Evolutionary conservation across 768 basidiomycete genomes (phyloP).

Genomic region (Mycena latifolia): DNA sequence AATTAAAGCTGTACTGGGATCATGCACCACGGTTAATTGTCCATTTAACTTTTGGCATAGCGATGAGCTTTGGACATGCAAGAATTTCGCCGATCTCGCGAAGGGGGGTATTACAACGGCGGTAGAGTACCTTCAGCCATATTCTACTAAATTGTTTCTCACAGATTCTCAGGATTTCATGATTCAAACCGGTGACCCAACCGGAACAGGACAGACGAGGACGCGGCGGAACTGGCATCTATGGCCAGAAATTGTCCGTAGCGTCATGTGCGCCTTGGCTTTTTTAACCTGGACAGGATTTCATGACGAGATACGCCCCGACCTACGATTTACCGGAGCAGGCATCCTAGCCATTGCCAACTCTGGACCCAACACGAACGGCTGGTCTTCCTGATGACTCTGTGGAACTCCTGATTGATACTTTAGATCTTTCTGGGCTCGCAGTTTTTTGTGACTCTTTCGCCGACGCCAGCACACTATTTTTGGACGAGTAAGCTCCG

Average conservation of each 20-base stretch:
- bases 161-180: slow-evolving; percentile 82
- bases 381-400: slow-evolving; percentile 46
- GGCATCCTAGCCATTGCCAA: slow-evolving; percentile 98
- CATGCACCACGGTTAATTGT: slow-evolving; percentile 82
- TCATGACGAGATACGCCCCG: slow-evolving; percentile 90
- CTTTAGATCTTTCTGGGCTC: slow-evolving; percentile 69
- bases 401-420: neutral
- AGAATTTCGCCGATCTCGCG: slow-evolving; percentile 94
- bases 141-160: slow-evolving; percentile 1
- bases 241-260: slow-evolving; percentile 87
- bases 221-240: slow-evolving; percentile 90
- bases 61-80: slow-evolving; percentile 76
- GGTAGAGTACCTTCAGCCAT: slow-evolving; percentile 54
- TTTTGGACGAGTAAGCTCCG: slow-evolving; percentile 90
- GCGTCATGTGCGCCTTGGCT: neutral
- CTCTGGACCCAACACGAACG: slow-evolving; percentile 94
- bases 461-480: slow-evolving; percentile 89
- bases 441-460: slow-evolving; percentile 92
- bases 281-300: slow-evolving; percentile 1
- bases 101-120: slow-evolving; percentile 96
- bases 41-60: slow-evolving; percentile 24
- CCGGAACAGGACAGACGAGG: slow-evolving; percentile 98
- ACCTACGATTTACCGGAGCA: slow-evolving; percentile 94
- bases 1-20: slow-evolving; percentile 92
- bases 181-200: slow-evolving; percentile 97